Evolutionary conservation across 2,329 filamentous ascomycete genomes (phyloP).

Genomic region (Aureobasidium sp.): DNA sequence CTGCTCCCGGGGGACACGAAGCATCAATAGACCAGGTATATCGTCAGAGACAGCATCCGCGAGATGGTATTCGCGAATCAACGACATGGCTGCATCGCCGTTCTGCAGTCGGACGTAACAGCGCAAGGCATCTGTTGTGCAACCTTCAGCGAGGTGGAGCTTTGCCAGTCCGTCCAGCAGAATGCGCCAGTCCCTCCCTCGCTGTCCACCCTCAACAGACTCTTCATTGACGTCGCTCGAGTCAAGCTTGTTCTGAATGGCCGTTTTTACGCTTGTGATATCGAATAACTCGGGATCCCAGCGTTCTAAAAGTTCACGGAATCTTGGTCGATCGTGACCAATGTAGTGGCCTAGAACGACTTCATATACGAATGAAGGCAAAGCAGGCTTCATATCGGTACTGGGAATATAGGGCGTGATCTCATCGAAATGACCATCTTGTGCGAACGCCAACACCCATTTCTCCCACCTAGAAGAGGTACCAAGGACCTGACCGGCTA

Average conservation of each 20-base stretch:
- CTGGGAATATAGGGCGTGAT: constrained; percentile 78
- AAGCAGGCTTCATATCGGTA: constrained; percentile 64
- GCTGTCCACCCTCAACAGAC: constrained; percentile 62
- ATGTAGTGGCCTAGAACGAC: constrained; percentile 85
- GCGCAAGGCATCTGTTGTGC: constrained; percentile 72
- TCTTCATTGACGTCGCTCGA: constrained; percentile 67
- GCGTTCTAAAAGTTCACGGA: constrained; percentile 68
- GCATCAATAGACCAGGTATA: constrained; percentile 76
- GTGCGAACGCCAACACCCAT: constrained; percentile 89
- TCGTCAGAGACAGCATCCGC: constrained; percentile 83
- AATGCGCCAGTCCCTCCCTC: constrained; percentile 75
- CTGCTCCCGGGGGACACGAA: constrained; percentile 70
- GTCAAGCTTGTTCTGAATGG: constrained; percentile 73
- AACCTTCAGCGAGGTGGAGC: constrained; percentile 72
- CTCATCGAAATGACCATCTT: constrained; percentile 78
- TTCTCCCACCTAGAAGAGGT: constrained; percentile 83
- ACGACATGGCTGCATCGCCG: constrained; percentile 74
- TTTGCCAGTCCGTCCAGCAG: constrained; percentile 81
- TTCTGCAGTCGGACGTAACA: constrained; percentile 89
- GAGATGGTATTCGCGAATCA: constrained; percentile 85
- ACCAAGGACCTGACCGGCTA: constrained; percentile 74
- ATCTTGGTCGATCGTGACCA: constrained; percentile 61
- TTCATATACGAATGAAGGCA: constrained; percentile 79
- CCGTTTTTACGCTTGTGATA: constrained; percentile 63
- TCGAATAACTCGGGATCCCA: constrained; percentile 86